Evolutionary conservation across 2,329 filamentous ascomycete genomes (phyloP), one percentile per base, ranked within the genome.

Genomic region (Sporothrix brunneoviolacea): DNA sequence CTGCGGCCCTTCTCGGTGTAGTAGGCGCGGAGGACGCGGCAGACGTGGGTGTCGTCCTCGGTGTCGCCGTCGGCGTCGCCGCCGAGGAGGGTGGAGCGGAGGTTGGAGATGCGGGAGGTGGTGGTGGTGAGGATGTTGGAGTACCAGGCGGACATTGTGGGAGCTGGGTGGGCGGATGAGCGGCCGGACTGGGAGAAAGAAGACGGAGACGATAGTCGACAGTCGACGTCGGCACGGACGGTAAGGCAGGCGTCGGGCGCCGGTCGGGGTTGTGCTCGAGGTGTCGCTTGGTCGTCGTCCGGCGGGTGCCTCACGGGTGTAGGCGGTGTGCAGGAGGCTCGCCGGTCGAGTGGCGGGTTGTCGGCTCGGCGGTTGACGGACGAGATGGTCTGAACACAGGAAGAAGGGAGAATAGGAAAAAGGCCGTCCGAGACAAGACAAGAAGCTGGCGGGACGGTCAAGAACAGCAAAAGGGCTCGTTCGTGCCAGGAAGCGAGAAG

Each of bases 41-140:
- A 94, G 62, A 97, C 86, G 72, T 97, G 90, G 3, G 90, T 94
- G 71, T 95, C 89, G 71, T 97, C 91, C 69, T 94, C 79, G 55
- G 82, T 84, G 63, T 86, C 83, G 68, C 84, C 83, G 66, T 85
- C 83, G 59, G 75, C 72, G 58, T 86, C 82, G 64, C 74, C 72
- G 57, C 76, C 70, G 49, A 87, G 80, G 56, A 91, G 81, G 55
- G 88, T 82, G 54, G 84, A 84, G 61, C 80, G 79, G 48, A 83
- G 76, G 59, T 80, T 77, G 58, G 77, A 80, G 64, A 85, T 80
- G 61, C 81, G 78, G 41, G 80, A 82, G 50, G 81, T 79, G 36
- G 82, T 82, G 55, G 77, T 82, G 58, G 77, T 80, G 62, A 84
- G 70, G 63, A 84, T 76, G 64, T 84, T 88, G 62, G 83, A 86